Evolutionary conservation across 371 early-diverging fungal genomes (phyloP), one percentile per base, ranked within the genome.

Genomic region (Funneliformis caledonium): DNA sequence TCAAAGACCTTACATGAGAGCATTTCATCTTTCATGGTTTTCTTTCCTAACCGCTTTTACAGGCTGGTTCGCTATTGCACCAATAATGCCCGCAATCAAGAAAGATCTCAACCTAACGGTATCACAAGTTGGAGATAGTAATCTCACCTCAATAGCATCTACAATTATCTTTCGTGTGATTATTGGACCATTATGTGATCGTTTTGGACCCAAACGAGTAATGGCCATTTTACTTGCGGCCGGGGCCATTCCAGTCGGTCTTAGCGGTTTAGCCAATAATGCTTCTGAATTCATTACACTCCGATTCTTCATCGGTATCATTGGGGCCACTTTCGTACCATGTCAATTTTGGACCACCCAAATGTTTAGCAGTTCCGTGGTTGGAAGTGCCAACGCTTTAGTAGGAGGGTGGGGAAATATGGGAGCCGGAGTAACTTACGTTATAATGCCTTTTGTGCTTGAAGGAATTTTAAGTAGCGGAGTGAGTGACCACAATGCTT

Each of bases 381-480:
- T 92, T 50, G 89, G 92, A 11, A 86, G 90, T 48, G 92, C 92
- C 42, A 92, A 92, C 81, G 92, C 92, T 22, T 75, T 91, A 52
- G 87, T 87, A 6, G 92, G 87, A 52, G 92, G 92, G 9, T 91
- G 91, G 88, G 92, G 92, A 33, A 92, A 92, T 81, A 90, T 91
- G 88, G 92, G 92, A 45, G 92, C 85, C 42, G 91, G 92, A 31
- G 81, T 89, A 11, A 88, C 91, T 14, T 89, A 87, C 81, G 82
- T 91, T 50, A 16, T 91, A 65, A 90, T 91, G 83, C 91, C 91
- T 16, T 84, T 86, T 37, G 80, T 91, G 31, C 88, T 84, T 80
- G 82, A 85, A 47, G 83, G 81, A 64, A 70, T 73, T 78, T 31
- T 50, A 60, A 9, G 56, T 60, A 37, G 10, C 2, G 31, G 61